A percentile compares a stretch with the other conserved stretches of the same genome.
phyloP scores from a whole-genome alignment of 257 asterid species.

The Gardenia jasminoides region DNA sequence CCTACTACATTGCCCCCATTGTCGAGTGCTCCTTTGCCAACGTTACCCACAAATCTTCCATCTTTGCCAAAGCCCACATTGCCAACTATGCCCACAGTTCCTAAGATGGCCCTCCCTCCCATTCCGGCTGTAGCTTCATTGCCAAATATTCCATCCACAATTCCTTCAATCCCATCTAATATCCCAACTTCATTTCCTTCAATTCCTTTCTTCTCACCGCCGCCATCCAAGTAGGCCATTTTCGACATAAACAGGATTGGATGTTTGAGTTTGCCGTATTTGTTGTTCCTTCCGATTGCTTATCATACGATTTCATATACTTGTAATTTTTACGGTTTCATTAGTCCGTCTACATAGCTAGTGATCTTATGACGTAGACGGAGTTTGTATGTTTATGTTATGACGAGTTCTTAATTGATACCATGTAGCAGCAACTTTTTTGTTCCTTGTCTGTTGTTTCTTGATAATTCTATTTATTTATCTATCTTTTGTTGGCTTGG shows the following conservation, averaged over 20 bases:
- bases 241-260: background rate
- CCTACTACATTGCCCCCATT: constrained; percentile 12
- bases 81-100: constrained; percentile 26
- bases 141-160: constrained; percentile 10
- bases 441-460: too few relatives aligned
- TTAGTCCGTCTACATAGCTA: background rate
- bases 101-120: constrained; percentile 28
- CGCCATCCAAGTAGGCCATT: constrained; percentile 20
- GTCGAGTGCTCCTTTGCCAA: background rate
- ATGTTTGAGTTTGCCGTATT: background rate
- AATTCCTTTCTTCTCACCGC: constrained; percentile 37
- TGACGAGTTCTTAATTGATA: too few relatives aligned
- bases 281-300: background rate
- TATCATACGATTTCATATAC: background rate
- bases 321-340: background rate
- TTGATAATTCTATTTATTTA: too few relatives aligned
- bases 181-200: constrained; percentile 32
- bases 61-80: too few relatives aligned
- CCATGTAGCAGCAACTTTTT: too few relatives aligned
- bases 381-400: background rate
- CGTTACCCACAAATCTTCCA: constrained; percentile 9
- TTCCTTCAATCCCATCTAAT: background rate
- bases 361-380: background rate
- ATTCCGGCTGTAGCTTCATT: constrained; percentile 19
- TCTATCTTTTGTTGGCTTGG: too few relatives aligned